A percentile compares a stretch with the other conserved stretches of the same genome.
phyloP scores from a whole-genome alignment of 202 grass and related monocot species.

The Brachypodium distachyon region DNA sequence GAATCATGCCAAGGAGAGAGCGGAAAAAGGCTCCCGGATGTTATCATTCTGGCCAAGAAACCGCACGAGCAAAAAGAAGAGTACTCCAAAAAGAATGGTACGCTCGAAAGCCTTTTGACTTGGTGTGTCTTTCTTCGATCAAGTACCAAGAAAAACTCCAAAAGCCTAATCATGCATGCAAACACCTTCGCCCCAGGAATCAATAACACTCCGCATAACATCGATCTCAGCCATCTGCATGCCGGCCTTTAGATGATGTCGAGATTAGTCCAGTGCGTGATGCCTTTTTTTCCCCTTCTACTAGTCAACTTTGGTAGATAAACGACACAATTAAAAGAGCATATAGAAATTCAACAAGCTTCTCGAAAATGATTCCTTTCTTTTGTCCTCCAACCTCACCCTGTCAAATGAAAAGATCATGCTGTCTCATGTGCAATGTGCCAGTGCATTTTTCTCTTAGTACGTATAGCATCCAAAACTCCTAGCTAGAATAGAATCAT shows the following conservation, averaged over 20 bases:
- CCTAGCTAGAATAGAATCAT: no score
- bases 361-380: slow-evolving; percentile 25
- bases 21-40: neutral
- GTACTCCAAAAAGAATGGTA: no score
- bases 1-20: neutral
- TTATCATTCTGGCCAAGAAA: slow-evolving; percentile 14
- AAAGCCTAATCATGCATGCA: slow-evolving; percentile 32
- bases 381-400: neutral
- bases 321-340: neutral
- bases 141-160: slow-evolving; percentile 24
- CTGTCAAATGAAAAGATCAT: slow-evolving; percentile 4
- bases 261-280: neutral
- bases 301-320: neutral
- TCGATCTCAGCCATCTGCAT: slow-evolving; percentile 3
- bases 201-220: slow-evolving; percentile 15
- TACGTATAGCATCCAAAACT: neutral
- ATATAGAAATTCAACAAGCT: neutral
- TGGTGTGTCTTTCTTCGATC: neutral
- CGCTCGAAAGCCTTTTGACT: slow-evolving; percentile 51
- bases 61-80: slow-evolving; percentile 22
- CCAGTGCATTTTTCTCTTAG: no score
- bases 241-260: neutral
- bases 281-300: neutral
- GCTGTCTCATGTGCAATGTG: slow-evolving; percentile 7
- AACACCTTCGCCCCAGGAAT: slow-evolving; percentile 1